Conservation (phyloP, 495 filamentous ascomycete species). For the Patellaria atrata region DNA sequence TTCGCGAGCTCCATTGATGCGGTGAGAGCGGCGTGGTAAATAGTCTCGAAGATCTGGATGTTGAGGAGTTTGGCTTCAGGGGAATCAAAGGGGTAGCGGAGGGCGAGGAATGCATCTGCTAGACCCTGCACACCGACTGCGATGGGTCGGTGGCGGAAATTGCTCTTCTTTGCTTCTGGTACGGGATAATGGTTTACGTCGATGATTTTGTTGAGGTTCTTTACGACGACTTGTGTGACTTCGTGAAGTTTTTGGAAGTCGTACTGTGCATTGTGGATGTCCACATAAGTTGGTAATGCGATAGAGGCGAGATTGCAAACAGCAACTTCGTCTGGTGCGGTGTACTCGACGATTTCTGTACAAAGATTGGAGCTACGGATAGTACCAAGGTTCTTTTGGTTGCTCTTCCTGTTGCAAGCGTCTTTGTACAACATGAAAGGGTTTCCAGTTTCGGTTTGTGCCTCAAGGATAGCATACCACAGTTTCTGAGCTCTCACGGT, state of each 20-base stretch:
- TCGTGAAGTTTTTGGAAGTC: constrained; percentile 94
- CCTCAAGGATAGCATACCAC: constrained; percentile 95
- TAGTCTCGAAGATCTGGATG: constrained; percentile 98
- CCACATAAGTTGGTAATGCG: constrained; percentile 77
- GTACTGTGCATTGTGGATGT: constrained; percentile 64
- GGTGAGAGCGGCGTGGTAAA: constrained; percentile 91
- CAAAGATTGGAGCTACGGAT: constrained; percentile 97
- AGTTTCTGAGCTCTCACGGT: constrained; percentile 96
- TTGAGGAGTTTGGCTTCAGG: constrained; percentile 84
- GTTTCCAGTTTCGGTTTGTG: constrained; percentile 96
- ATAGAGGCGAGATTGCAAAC: constrained; percentile 96
- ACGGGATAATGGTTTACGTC: constrained; percentile 97
- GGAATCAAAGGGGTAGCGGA: constrained; percentile 94
- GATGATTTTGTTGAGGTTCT: constrained; percentile 94
- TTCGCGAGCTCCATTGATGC: constrained; percentile 77
- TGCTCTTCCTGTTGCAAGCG: constrained; percentile 94
- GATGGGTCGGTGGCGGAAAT: constrained; percentile 88
- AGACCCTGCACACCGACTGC: constrained; percentile 95
- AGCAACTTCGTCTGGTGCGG: constrained; percentile 89
- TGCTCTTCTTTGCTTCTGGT: constrained; percentile 79
- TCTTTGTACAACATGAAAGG: constrained; percentile 99
- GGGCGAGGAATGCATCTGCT: constrained; percentile 95
- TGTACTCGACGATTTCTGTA: constrained; percentile 97
- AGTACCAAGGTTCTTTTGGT: constrained; percentile 97
- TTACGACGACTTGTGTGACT: constrained; percentile 74